These are phyloP conservation scores for Blastobotrys buckinghamii DNA, from an alignment of 1,139 yeast species.

Conservation along the genomic window DNA sequence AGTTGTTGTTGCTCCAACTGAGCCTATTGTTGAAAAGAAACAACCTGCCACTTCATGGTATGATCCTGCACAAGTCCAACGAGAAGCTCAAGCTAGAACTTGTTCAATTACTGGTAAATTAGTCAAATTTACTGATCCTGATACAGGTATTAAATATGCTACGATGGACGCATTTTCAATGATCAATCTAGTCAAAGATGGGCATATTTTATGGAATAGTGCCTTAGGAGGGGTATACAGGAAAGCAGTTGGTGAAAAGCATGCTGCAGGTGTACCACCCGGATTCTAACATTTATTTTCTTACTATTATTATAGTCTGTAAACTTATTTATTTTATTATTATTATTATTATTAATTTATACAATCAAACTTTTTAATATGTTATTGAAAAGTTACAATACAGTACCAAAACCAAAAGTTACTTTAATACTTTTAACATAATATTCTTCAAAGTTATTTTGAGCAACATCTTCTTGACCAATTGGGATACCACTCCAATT, in stretches of 20 bases:
- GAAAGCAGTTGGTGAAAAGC: conserved; percentile 51
- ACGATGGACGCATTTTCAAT: conserved; percentile 73
- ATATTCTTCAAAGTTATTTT: conserved; percentile 79
- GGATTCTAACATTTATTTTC: conserved; percentile 44
- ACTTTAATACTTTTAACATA: conserved; percentile 82
- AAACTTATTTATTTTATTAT: not conserved
- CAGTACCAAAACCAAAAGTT: conserved; percentile 76
- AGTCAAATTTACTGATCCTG: conserved; percentile 83
- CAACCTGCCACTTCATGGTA: conserved; percentile 4
- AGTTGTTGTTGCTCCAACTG: not conserved
- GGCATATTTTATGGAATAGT: conserved; percentile 66
- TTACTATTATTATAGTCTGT: not conserved
- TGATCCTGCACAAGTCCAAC: conserved; percentile 10
- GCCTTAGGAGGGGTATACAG: conserved; percentile 65
- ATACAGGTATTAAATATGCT: conserved; percentile 72
- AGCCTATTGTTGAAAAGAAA: conserved; percentile 2
- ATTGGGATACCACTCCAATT: conserved; percentile 87
- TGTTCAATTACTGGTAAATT: conserved; percentile 77
- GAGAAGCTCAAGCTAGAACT: conserved; percentile 20
- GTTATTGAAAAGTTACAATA: conserved; percentile 26
- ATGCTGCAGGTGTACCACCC: conserved; percentile 85
- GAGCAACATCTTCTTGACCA: conserved; percentile 92
- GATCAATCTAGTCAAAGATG: conserved; percentile 61
- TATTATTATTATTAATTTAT: not conserved
- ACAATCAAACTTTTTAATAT: not conserved